Conservation (phyloP, 495 filamentous ascomycete species). For the Aspergillus campestris region DNA sequence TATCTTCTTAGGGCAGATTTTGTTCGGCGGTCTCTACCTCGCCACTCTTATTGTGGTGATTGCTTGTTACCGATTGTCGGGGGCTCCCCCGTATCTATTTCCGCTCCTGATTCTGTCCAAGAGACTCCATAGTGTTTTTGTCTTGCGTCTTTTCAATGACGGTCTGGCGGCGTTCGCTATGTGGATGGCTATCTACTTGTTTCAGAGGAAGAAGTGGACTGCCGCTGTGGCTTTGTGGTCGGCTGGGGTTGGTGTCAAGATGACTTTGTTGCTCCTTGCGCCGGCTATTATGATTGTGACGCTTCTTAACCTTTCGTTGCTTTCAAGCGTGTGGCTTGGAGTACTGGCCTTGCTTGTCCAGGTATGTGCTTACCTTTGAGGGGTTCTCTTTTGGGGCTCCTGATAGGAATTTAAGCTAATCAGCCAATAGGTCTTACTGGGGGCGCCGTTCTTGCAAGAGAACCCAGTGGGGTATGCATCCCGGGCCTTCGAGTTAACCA, state of each 20-base stretch:
- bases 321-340: slow-evolving; percentile 54
- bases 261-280: slow-evolving; percentile 75
- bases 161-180: slow-evolving; percentile 74
- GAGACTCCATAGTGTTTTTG: slow-evolving; percentile 83
- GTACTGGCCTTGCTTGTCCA: slow-evolving; percentile 66
- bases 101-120: slow-evolving; percentile 85
- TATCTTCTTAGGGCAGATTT: slow-evolving; percentile 68
- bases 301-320: slow-evolving; percentile 58
- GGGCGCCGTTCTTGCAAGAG: slow-evolving; percentile 62
- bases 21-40: slow-evolving; percentile 76
- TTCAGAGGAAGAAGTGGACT: slow-evolving; percentile 64
- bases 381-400: not conserved
- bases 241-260: slow-evolving; percentile 79
- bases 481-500: slow-evolving; percentile 79
- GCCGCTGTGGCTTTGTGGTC: slow-evolving; percentile 65
- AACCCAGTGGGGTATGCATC: slow-evolving; percentile 65
- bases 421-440: slow-evolving; percentile 49
- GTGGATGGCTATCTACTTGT: slow-evolving; percentile 69
- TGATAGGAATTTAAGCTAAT: not conserved
- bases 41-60: slow-evolving; percentile 65
- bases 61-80: slow-evolving; percentile 69
- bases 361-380: slow-evolving; percentile 27
- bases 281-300: slow-evolving; percentile 70
- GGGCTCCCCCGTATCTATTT: slow-evolving; percentile 80
- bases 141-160: slow-evolving; percentile 94